Evolutionary conservation across 192 early-diverging fungal genomes (phyloP).

Genomic region (Coemansia asiatica): DNA sequence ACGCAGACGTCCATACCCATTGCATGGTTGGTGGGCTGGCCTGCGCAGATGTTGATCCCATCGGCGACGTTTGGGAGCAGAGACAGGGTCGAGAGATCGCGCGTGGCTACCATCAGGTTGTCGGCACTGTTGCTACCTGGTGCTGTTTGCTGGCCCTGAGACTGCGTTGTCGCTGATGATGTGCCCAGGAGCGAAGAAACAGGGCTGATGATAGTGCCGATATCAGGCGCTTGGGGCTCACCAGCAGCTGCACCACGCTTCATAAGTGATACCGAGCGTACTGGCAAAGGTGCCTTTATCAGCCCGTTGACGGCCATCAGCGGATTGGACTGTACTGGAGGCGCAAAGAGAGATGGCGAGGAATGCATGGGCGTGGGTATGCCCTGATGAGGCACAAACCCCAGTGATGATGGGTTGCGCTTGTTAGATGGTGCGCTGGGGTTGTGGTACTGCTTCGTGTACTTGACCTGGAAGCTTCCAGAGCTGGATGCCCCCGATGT

Average conservation of each 20-base stretch:
- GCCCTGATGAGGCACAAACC: neutral
- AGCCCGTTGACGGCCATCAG: neutral
- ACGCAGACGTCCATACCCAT: too few species aligned
- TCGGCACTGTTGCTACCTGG: slow-evolving; percentile 3
- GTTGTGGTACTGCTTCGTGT: slow-evolving; percentile 55
- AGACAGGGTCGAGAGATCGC: slow-evolving; percentile 37
- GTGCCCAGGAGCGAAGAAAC: neutral
- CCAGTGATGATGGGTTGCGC: neutral
- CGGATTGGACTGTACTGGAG: neutral
- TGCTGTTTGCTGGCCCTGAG: neutral
- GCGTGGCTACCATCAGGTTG: slow-evolving; percentile 19
- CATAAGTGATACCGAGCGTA: neutral
- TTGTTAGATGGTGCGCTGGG: slow-evolving; percentile 14
- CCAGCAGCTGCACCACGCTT: neutral
- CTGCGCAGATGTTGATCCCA: neutral
- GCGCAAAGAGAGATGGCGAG: neutral
- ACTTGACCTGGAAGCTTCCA: slow-evolving; percentile 49
- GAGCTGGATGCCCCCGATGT: slow-evolving; percentile 37
- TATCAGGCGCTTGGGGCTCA: slow-evolving; percentile 1
- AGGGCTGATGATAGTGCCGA: slow-evolving; percentile 2
- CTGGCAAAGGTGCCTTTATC: neutral
- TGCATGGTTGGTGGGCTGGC: neutral
- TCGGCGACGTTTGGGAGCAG: slow-evolving; percentile 17
- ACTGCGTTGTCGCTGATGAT: neutral
- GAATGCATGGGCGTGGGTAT: neutral